These are phyloP conservation scores for Calonectria hongkongensis DNA, from an alignment of 2,329 filamentous ascomycete species.

Conservation along the genomic window DNA sequence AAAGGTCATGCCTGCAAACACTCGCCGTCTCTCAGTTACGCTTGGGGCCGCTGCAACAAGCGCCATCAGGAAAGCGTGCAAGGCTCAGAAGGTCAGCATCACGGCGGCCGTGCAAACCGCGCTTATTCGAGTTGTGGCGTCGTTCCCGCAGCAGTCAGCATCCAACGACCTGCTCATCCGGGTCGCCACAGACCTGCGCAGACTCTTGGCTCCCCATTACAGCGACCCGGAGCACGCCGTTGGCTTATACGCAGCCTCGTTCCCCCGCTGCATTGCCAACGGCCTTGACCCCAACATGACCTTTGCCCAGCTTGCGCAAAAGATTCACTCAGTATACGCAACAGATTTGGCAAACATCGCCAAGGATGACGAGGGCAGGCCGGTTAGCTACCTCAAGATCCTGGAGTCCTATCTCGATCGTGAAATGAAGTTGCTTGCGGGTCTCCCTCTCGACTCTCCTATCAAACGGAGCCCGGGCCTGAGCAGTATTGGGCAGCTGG, in stretches of 20 bases:
- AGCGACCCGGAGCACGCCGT: conserved; percentile 7
- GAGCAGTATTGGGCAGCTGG: conserved; percentile 20
- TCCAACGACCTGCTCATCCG: background rate
- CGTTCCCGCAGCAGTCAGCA: background rate
- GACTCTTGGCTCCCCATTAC: conserved; percentile 3
- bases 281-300: conserved; percentile 2
- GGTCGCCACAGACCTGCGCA: conserved; percentile 15
- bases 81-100: conserved; percentile 6
- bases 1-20: conserved; percentile 12
- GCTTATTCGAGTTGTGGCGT: conserved; percentile 9
- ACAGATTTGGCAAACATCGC: conserved; percentile 14
- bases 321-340: conserved; percentile 4
- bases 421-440: background rate
- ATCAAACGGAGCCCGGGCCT: conserved; percentile 5
- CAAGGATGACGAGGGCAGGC: conserved; percentile 17
- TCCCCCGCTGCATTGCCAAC: background rate
- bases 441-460: background rate
- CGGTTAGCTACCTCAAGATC: conserved; percentile 27
- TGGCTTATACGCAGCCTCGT: conserved; percentile 8
- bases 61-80: conserved; percentile 12
- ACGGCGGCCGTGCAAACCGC: conserved; percentile 8
- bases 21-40: background rate
- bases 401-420: conserved; percentile 17
- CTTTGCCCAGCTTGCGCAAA: conserved; percentile 6
- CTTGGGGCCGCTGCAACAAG: background rate